phyloP scores from a whole-genome alignment of 257 asterid species.

The Nicotiana tomentosiformis region DNA sequence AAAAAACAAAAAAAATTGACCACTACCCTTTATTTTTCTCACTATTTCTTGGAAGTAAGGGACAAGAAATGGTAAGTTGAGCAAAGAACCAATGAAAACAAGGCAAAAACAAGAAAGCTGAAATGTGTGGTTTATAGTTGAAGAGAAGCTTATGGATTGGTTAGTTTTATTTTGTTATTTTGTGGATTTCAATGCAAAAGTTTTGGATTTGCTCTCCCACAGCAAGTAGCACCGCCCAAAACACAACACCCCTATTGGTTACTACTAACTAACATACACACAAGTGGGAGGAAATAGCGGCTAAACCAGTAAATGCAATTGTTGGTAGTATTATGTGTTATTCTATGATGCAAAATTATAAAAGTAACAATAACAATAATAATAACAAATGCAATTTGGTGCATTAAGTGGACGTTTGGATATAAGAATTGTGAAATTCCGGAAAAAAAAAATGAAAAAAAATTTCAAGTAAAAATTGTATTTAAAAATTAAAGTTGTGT shows the following conservation, averaged over 20 bases:
- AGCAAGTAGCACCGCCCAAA: not conserved
- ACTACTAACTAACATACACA: not conserved
- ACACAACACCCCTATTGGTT: not conserved
- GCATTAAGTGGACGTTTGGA: too few species aligned
- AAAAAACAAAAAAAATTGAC: not conserved
- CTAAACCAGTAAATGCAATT: constrained; percentile 11
- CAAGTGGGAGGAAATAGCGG: constrained; percentile 17
- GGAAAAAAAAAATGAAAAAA: too few species aligned
- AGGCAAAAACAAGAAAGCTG: not conserved
- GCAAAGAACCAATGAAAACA: not conserved
- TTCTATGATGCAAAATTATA: not conserved
- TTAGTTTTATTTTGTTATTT: not conserved
- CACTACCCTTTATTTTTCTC: not conserved
- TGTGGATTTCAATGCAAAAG: constrained; percentile 11
- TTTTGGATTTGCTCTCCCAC: not conserved
- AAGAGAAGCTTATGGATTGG: constrained; percentile 9
- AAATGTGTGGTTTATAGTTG: not conserved
- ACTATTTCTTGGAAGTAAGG: not conserved
- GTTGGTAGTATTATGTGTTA: not conserved
- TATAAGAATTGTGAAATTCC: too few species aligned
- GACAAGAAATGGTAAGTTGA: not conserved
- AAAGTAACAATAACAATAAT: too few species aligned
- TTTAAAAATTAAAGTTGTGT: too few species aligned
- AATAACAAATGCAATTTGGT: too few species aligned
- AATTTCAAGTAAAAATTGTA: too few species aligned